Evolutionary conservation across 495 filamentous ascomycete genomes (phyloP).

Genomic region (Bryoglossum gracile): DNA sequence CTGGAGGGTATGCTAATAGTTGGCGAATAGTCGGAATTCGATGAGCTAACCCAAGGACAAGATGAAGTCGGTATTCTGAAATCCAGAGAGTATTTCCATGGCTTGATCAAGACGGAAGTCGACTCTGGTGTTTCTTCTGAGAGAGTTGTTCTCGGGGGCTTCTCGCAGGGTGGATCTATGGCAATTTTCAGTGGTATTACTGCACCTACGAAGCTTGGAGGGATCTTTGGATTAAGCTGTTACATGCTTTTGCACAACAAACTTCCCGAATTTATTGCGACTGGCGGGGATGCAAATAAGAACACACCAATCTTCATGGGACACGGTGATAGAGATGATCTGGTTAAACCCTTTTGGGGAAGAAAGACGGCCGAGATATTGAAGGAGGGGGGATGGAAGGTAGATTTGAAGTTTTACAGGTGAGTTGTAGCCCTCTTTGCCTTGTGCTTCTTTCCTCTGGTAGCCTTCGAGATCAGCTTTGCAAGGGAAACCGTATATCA

Average conservation of each 20-base stretch:
- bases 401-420: slow-evolving; percentile 70
- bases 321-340: slow-evolving; percentile 66
- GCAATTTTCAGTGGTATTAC: slow-evolving; percentile 62
- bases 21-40: slow-evolving; percentile 16
- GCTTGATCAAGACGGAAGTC: slow-evolving; percentile 74
- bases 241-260: slow-evolving; percentile 74
- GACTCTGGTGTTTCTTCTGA: slow-evolving; percentile 73
- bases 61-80: slow-evolving; percentile 76
- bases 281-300: slow-evolving; percentile 62
- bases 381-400: slow-evolving; percentile 57
- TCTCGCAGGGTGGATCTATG: slow-evolving; percentile 51
- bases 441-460: no score
- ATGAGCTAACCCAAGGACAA: slow-evolving; percentile 34
- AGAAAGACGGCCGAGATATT: slow-evolving; percentile 53
- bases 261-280: slow-evolving; percentile 55
- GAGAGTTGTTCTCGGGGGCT: slow-evolving; percentile 74
- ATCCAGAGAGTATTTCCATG: slow-evolving; percentile 68
- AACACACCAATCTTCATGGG: slow-evolving; percentile 81
- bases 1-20: background rate
- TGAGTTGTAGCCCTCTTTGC: no score
- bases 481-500: no score
- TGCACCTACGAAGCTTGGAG: slow-evolving; percentile 65
- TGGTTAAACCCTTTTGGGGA: slow-evolving; percentile 66
- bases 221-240: slow-evolving; percentile 77
- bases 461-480: no score